Evolutionary conservation across 805 yeast species (phyloP).

Genomic region (Candida sphagnicola): DNA sequence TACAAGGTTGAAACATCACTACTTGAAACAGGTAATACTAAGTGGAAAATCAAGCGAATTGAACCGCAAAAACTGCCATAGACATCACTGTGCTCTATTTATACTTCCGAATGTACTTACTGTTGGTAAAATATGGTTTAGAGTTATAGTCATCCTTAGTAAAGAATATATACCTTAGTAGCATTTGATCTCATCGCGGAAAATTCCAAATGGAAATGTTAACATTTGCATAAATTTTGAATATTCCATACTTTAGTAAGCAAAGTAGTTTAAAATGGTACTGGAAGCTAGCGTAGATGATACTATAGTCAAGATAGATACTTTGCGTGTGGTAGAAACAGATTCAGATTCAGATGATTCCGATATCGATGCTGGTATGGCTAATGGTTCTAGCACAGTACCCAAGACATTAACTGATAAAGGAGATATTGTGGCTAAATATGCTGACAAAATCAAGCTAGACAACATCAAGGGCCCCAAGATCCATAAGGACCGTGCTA

Average conservation of each 20-base stretch:
- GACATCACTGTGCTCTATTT: no score
- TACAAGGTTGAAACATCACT: no score
- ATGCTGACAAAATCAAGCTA: constrained; percentile 60
- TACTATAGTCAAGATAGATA: background rate
- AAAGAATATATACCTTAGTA: background rate
- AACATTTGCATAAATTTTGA: background rate
- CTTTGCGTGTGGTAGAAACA: constrained; percentile 7
- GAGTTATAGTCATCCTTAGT: background rate
- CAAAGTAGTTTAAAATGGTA: background rate
- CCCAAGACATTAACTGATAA: constrained; percentile 30
- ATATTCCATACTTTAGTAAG: background rate
- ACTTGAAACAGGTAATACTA: no score
- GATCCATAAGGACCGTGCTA: constrained; percentile 74
- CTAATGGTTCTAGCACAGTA: background rate
- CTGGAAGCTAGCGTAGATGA: background rate
- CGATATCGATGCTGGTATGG: background rate
- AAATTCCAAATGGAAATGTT: background rate
- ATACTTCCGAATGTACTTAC: no score
- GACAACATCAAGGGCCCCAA: constrained; percentile 59
- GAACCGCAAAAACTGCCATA: no score
- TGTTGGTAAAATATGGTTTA: constrained; percentile 4
- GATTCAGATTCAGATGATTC: constrained; percentile 12
- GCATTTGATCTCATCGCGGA: background rate
- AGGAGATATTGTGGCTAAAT: constrained; percentile 53
- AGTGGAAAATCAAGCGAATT: no score